phyloP scores from a whole-genome alignment of 768 basidiomycete genomes.

The Nidularia sp. region DNA sequence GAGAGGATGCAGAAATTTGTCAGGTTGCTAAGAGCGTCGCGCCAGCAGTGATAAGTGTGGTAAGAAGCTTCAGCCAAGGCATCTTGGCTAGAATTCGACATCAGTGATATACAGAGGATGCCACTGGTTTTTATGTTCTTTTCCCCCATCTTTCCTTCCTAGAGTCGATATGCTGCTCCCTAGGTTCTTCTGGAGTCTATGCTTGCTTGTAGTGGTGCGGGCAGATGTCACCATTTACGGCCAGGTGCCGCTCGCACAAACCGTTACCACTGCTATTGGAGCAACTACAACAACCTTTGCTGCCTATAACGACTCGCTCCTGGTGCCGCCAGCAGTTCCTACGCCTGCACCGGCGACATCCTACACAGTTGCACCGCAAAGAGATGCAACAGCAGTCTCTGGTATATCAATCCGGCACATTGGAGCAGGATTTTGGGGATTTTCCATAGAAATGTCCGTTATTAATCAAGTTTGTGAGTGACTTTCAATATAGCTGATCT shows the following conservation, averaged over 20 bases:
- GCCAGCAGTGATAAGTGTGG: too few relatives aligned
- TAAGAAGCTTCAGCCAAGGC: too few relatives aligned
- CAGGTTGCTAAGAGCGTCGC: too few relatives aligned
- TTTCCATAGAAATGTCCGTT: conserved; percentile 1
- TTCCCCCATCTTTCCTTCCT: not conserved
- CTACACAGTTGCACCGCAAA: not conserved
- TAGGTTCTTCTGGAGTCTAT: not conserved
- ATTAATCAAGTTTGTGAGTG: conserved; percentile 1
- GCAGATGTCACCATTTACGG: not conserved
- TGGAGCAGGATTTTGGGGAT: not conserved
- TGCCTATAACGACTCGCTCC: not conserved
- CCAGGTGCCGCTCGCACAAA: not conserved
- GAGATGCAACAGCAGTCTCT: not conserved
- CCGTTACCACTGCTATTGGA: not conserved
- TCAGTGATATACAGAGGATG: too few relatives aligned
- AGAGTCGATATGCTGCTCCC: not conserved
- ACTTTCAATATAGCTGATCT: not conserved
- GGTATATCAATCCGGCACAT: not conserved
- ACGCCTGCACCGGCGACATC: not conserved
- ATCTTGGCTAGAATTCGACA: too few relatives aligned
- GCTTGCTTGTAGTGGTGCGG: not conserved
- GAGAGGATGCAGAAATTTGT: too few relatives aligned
- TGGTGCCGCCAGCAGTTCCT: not conserved
- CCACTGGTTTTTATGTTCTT: too few relatives aligned
- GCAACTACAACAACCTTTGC: not conserved